Evolutionary conservation across 116 monocot genomes (phyloP).

Genomic region (Trichopus zeylanicus): DNA sequence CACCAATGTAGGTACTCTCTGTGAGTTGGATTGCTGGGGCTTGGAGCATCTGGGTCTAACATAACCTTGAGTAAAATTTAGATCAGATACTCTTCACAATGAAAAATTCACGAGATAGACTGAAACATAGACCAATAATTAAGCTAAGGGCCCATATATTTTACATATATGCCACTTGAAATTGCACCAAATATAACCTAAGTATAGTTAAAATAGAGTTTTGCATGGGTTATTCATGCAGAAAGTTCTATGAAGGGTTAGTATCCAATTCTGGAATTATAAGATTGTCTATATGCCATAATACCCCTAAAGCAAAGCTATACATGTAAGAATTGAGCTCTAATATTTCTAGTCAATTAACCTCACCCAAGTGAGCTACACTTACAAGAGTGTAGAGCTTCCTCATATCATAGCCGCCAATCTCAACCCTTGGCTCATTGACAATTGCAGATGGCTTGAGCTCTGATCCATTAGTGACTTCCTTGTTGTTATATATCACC

Average conservation of each 20-base stretch:
- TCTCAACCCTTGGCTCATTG: not conserved
- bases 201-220: no score
- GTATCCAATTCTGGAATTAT: no score
- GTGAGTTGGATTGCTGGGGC: conserved; percentile 1
- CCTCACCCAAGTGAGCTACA: not conserved
- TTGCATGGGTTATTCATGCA: not conserved
- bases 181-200: no score
- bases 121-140: not conserved
- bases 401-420: not conserved
- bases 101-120: not conserved
- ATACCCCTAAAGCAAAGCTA: not conserved
- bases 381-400: conserved; percentile 2
- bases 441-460: not conserved
- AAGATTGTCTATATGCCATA: no score
- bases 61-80: conserved; percentile 2
- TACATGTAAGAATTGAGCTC: no score
- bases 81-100: not conserved
- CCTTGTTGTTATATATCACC: not conserved
- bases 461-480: not conserved
- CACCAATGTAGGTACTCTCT: conserved; percentile 7
- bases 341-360: no score
- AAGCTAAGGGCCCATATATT: not conserved
- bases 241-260: no score
- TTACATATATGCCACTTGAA: no score
- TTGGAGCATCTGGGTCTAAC: conserved; percentile 6